Percentiles rank a stretch among this genome's conserved stretches.
These are phyloP conservation scores for Neurospora tetrasperma DNA, from an alignment of 495 filamentous ascomycete genomes.

Conservation along the genomic window DNA sequence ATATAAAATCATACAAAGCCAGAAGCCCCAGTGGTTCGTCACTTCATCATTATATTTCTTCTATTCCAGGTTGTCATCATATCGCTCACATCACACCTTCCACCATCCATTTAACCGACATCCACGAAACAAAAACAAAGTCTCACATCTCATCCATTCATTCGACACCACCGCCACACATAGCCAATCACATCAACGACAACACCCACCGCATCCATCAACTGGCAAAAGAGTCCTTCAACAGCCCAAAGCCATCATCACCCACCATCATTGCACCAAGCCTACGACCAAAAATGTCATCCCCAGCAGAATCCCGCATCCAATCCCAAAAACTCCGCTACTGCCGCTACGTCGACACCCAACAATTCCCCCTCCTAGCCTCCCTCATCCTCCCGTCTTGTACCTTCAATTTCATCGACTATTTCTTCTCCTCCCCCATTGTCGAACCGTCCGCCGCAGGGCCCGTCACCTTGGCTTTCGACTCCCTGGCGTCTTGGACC, in stretches of 20 bases:
- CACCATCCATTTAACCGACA: background rate
- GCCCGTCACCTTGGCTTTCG: background rate
- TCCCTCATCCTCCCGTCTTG: background rate
- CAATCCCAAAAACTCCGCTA: background rate
- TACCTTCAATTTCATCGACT: background rate
- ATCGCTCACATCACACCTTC: background rate
- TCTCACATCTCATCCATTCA: background rate
- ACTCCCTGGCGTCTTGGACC: background rate
- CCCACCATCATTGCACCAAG: background rate
- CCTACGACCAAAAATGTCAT: background rate
- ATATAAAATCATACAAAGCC: background rate
- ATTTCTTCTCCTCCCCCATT: background rate
- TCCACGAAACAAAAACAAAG: background rate
- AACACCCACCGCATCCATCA: background rate
- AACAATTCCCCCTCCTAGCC: background rate
- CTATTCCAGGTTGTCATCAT: background rate
- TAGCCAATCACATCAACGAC: background rate
- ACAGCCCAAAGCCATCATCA: background rate
- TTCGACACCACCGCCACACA: background rate
- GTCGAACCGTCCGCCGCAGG: background rate
- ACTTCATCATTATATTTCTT: background rate
- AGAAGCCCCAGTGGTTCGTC: background rate
- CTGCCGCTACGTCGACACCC: background rate
- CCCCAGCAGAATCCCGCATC: background rate
- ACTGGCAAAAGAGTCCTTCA: background rate